These are phyloP conservation scores for Rhodotorula babjevae DNA, from an alignment of 768 basidiomycete genomes.

Conservation along the genomic window DNA sequence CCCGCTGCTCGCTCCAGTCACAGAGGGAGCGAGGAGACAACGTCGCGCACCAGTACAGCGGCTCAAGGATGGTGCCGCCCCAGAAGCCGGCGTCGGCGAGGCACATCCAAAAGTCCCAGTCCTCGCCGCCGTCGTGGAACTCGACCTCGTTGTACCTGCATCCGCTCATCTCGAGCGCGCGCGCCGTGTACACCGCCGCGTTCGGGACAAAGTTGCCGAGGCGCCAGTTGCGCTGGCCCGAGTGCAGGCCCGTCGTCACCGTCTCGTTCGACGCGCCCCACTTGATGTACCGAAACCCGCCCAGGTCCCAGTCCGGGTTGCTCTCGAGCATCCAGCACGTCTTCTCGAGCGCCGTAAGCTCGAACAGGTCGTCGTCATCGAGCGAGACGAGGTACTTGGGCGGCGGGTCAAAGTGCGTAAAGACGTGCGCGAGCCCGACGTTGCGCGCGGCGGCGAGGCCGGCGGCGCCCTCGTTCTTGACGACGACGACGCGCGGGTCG, in stretches of 20 bases:
- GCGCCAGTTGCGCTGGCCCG: conserved; percentile 19
- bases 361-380: conserved; percentile 41
- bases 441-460: conserved; percentile 30
- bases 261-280: conserved; percentile 38
- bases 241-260: conserved; percentile 37
- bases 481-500: conserved; percentile 30
- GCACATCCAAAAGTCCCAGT: conserved; percentile 43
- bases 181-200: conserved; percentile 30
- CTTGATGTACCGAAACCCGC: conserved; percentile 39
- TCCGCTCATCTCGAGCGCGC: not conserved
- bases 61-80: conserved; percentile 38
- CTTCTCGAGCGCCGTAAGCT: conserved; percentile 40
- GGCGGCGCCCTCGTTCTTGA: conserved; percentile 16
- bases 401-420: conserved; percentile 10
- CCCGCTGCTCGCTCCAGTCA: not conserved
- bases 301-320: conserved; percentile 37
- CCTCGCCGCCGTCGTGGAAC: conserved; percentile 37
- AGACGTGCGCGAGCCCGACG: conserved; percentile 27
- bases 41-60: conserved; percentile 36
- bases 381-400: conserved; percentile 30
- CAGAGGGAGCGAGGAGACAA: not conserved
- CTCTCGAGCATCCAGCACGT: conserved; percentile 38
- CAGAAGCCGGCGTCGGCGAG: conserved; percentile 37
- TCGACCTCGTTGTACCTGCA: conserved; percentile 37
- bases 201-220: conserved; percentile 38